These are phyloP conservation scores for Pestalotiopsis sp. DNA, from an alignment of 2,329 filamentous ascomycete species.

Conservation along the genomic window DNA sequence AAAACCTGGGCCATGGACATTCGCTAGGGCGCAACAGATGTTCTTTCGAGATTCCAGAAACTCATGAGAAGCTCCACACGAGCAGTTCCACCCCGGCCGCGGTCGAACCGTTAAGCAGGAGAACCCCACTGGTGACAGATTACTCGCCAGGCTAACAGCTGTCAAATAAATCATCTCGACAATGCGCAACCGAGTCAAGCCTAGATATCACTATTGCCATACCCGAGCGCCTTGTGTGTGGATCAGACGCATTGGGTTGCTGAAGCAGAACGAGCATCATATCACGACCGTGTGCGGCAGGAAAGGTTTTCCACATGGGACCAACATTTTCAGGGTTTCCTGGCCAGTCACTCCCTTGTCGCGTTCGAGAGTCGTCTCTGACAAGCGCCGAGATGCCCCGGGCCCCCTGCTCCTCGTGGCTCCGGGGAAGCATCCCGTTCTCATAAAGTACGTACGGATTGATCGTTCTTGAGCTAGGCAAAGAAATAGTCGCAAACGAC, in stretches of 20 bases:
- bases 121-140: background rate
- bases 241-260: background rate
- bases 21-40: background rate
- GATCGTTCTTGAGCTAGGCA: constrained; percentile 16
- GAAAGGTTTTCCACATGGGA: background rate
- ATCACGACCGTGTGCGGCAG: background rate
- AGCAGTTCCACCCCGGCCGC: constrained; percentile 1
- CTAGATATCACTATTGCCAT: background rate
- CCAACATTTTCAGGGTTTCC: background rate
- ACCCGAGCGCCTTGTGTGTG: background rate
- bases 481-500: constrained; percentile 2
- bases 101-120: constrained; percentile 9
- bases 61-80: constrained; percentile 4
- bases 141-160: background rate
- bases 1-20: constrained; percentile 3
- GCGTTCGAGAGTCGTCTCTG: constrained; percentile 17
- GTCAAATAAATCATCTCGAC: background rate
- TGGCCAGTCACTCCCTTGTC: constrained; percentile 2
- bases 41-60: constrained; percentile 8
- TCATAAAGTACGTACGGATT: constrained; percentile 14
- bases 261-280: background rate
- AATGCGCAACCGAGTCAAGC: background rate
- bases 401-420: constrained; percentile 18
- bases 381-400: constrained; percentile 23
- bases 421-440: constrained; percentile 27